Evolutionary conservation across 2,329 filamentous ascomycete genomes (phyloP).

Genomic region (Cyphellophora europaea): DNA sequence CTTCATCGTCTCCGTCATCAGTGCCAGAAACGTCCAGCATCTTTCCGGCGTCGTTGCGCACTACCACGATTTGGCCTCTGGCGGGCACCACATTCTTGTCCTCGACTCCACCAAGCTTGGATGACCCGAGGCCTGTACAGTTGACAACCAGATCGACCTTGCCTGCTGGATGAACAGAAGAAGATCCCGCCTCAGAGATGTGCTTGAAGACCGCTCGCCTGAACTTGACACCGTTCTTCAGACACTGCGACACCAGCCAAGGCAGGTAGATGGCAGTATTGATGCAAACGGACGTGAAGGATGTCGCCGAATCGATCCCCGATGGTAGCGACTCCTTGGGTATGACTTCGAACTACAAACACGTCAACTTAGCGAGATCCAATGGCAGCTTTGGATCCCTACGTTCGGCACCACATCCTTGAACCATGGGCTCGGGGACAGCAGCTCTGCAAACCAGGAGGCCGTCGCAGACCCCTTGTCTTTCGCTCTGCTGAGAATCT

Average conservation of each 20-base stretch:
- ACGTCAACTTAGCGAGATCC: neutral
- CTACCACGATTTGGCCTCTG: slow-evolving; percentile 63
- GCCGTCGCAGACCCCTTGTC: slow-evolving; percentile 46
- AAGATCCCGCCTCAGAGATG: slow-evolving; percentile 61
- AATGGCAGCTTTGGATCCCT: slow-evolving; percentile 13
- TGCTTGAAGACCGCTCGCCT: slow-evolving; percentile 58
- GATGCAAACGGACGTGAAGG: slow-evolving; percentile 80
- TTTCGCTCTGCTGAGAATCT: slow-evolving; percentile 53
- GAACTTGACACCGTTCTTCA: slow-evolving; percentile 61
- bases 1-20: slow-evolving; percentile 63
- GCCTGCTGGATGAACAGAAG: slow-evolving; percentile 49
- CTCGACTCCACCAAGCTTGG: slow-evolving; percentile 68
- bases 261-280: slow-evolving; percentile 81
- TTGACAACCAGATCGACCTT: slow-evolving; percentile 64
- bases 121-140: slow-evolving; percentile 68
- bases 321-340: slow-evolving; percentile 6
- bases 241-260: slow-evolving; percentile 72
- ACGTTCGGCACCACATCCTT: slow-evolving; percentile 60
- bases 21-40: slow-evolving; percentile 64
- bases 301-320: slow-evolving; percentile 56
- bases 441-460: slow-evolving; percentile 57
- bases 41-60: slow-evolving; percentile 68
- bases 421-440: slow-evolving; percentile 63
- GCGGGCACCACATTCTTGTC: slow-evolving; percentile 65
- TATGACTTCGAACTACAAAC: slow-evolving; percentile 35